These are phyloP conservation scores for Trichoderma sp. DNA, from an alignment of 2,329 filamentous ascomycete species.

Conservation along the genomic window DNA sequence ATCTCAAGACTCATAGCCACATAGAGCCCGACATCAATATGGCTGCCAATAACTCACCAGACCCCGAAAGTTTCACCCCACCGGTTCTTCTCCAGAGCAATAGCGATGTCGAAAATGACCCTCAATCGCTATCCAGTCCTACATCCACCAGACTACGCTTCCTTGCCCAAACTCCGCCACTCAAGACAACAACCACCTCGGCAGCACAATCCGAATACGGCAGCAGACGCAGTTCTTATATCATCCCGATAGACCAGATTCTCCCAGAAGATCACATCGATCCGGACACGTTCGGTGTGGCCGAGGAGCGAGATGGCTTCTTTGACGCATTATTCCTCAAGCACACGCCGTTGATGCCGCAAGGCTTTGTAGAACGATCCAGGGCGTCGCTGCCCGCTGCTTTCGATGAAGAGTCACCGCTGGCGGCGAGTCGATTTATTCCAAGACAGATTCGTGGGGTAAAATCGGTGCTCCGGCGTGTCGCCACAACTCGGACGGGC, in stretches of 20 bases:
- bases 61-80: not conserved
- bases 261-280: constrained; percentile 35
- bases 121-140: not conserved
- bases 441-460: constrained; percentile 47
- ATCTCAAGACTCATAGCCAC: not conserved
- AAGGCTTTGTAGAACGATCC: constrained; percentile 41
- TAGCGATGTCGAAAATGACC: not conserved
- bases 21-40: not conserved
- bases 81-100: not conserved
- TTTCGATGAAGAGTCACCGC: constrained; percentile 46
- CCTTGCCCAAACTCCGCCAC: not conserved
- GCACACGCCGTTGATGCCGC: constrained; percentile 37
- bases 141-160: not conserved
- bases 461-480: constrained; percentile 36
- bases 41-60: not conserved
- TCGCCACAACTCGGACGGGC: constrained; percentile 49
- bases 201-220: constrained; percentile 23
- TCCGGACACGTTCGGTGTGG: constrained; percentile 42
- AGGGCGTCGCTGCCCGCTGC: constrained; percentile 45
- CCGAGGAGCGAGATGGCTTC: constrained; percentile 45
- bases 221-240: constrained; percentile 27
- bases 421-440: constrained; percentile 47
- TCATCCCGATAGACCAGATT: constrained; percentile 35
- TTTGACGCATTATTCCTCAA: constrained; percentile 49
- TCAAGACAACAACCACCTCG: constrained; percentile 19